These are phyloP conservation scores for Saccharomycopsis hybrid DNA, from an alignment of 1,139 yeast species.

Conservation along the genomic window DNA sequence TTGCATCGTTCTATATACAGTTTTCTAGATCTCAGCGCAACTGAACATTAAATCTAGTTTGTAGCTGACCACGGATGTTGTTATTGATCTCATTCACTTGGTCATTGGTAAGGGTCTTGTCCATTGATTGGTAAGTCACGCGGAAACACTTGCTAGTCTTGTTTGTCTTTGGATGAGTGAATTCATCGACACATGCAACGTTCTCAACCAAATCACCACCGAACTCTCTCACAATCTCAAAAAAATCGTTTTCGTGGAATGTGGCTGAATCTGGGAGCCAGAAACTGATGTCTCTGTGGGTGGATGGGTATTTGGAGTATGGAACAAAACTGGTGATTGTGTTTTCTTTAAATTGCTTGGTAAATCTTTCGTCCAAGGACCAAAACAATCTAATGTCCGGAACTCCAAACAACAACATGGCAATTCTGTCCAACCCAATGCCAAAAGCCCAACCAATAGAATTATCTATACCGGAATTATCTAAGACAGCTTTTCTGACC, in stretches of 20 bases:
- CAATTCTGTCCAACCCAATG: conserved; percentile 88
- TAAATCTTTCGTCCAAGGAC: conserved; percentile 78
- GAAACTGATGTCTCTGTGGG: conserved; percentile 82
- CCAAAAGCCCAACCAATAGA: conserved; percentile 98
- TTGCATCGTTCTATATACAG: no score
- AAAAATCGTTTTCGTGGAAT: conserved; percentile 82
- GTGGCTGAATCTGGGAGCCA: conserved; percentile 56
- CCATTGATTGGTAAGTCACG: conserved; percentile 93
- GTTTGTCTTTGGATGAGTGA: conserved; percentile 77
- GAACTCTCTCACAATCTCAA: conserved; percentile 76
- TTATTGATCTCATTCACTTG: conserved; percentile 40
- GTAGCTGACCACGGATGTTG: conserved; percentile 37
- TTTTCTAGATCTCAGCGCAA: conserved; percentile 9
- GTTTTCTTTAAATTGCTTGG: conserved; percentile 60
- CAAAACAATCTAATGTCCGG: conserved; percentile 94
- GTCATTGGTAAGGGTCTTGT: conserved; percentile 61
- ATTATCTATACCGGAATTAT: conserved; percentile 60
- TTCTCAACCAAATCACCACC: conserved; percentile 81
- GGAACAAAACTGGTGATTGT: conserved; percentile 72
- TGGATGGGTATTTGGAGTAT: conserved; percentile 86
- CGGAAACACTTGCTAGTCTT: conserved; percentile 80
- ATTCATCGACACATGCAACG: conserved; percentile 74
- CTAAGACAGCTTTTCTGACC: conserved; percentile 70
- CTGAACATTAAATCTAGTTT: conserved; percentile 32
- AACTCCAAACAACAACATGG: conserved; percentile 89